Evolutionary conservation across 2,329 filamentous ascomycete genomes (phyloP), one percentile per base, ranked within the genome.

Genomic region (Exophiala calicioides): DNA sequence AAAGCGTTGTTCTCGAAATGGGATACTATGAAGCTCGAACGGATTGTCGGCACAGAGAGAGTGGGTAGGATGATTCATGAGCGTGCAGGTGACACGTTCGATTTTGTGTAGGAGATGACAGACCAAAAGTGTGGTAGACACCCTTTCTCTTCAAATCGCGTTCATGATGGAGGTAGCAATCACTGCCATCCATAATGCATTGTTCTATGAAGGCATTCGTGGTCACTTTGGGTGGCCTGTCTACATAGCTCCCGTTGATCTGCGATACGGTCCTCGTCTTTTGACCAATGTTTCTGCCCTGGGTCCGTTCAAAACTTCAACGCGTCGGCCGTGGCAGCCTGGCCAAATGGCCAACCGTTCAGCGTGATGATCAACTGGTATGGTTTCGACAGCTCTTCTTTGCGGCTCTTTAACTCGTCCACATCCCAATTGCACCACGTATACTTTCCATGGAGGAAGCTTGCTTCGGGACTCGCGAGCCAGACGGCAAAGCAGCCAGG

Each of bases 11-110:
- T 97, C 64, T 91, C 87, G 6, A 90, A 83, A 66, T 96, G 90
- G 76, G 93, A 98, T 71, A 80, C 84, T 9, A 73, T 97, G 71
- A 90, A 87, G 72, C 69, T 97, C 60, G 93, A 98, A 74, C 79
- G 93, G 47, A 74, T 97, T 29, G 90, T 90, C 2, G 93, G 93
- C 1, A 87, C 79, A 2, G 81, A 85, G 69, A 80, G 93, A 53
- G 82, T 93, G 5, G 83, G 82, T 12, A 87, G 82, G 65, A 93
- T 98, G 89, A 73, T 96, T 46, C 79, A 77, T 52, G 89, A 94
- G 59, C 82, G 81, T 62, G 84, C 84, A 3, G 80, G 80, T 3
- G 91, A 97, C 78, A 93, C 88, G 1, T 98, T 97, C 79, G 90
- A 95, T 64, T 97, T 97, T 76, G 76, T 95, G 52, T 95, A 46